Conservation (phyloP, 495 filamentous ascomycete genomes). For the Letharia columbiana region DNA sequence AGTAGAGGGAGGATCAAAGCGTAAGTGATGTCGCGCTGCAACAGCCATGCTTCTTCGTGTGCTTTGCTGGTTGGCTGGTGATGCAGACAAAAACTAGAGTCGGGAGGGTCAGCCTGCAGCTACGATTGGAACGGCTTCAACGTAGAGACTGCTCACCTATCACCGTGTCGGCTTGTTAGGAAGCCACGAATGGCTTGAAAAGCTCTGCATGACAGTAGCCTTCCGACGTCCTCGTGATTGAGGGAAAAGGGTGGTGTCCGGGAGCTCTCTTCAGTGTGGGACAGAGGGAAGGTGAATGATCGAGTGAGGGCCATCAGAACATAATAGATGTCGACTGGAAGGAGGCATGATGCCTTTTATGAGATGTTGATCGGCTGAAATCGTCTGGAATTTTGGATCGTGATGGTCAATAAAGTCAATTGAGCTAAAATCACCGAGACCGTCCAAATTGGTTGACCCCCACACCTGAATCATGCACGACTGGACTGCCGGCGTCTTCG, state of each 20-base stretch:
- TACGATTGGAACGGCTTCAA: constrained; percentile 32
- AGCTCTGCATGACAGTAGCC: constrained; percentile 37
- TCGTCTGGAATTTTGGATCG: too few species aligned
- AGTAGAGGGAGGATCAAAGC: constrained; percentile 50
- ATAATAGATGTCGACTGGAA: not conserved
- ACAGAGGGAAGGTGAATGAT: constrained; percentile 10
- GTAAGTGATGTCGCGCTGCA: constrained; percentile 55
- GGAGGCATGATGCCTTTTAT: constrained; percentile 8
- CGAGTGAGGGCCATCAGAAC: constrained; percentile 12
- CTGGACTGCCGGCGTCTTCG: not conserved
- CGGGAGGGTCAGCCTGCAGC: constrained; percentile 16
- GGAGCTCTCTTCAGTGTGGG: constrained; percentile 6
- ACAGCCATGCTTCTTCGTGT: constrained; percentile 42
- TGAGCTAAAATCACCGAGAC: not conserved
- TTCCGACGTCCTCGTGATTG: constrained; percentile 32
- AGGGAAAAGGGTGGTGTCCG: constrained; percentile 41
- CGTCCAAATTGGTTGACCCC: not conserved
- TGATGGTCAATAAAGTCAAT: not conserved
- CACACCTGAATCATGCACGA: not conserved
- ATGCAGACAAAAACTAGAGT: constrained; percentile 40
- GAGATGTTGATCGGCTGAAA: not conserved
- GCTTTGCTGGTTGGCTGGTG: constrained; percentile 36
- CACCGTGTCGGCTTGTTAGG: constrained; percentile 21
- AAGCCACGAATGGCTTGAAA: constrained; percentile 39
- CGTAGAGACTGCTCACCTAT: constrained; percentile 36